Conservation (phyloP, 257 asterid genomes). For the Salvia hispanica region DNA sequence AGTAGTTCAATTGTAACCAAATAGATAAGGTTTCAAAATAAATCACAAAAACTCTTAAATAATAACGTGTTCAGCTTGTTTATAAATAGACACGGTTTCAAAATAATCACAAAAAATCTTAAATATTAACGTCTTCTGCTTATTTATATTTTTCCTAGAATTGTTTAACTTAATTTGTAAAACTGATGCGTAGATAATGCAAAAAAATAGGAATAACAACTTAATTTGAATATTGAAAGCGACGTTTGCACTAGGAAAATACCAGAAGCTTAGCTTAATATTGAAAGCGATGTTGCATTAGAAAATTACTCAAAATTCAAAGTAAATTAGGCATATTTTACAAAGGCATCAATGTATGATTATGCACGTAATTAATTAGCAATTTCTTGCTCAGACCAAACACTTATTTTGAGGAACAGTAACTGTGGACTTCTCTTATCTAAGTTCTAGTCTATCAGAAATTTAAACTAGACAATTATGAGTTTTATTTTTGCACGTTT, state of each 20-base stretch:
- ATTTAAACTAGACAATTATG: neutral
- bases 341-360: neutral
- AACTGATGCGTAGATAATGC: neutral
- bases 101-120: too few species aligned
- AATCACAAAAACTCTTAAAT: too few species aligned
- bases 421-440: neutral
- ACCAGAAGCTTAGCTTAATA: neutral
- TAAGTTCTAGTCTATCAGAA: neutral
- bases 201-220: neutral
- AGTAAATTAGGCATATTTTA: constrained; percentile 18
- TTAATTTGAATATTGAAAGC: constrained; percentile 7
- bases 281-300: neutral
- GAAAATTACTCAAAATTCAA: constrained; percentile 1
- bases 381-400: constrained; percentile 14
- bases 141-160: neutral
- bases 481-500: constrained; percentile 9
- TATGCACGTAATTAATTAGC: neutral
- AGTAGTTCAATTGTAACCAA: too few species aligned
- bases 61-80: too few species aligned
- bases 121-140: neutral
- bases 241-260: neutral
- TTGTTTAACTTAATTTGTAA: neutral
- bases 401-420: neutral
- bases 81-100: too few species aligned
- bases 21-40: too few species aligned